Percentiles rank a stretch among this genome's conserved stretches.
Evolutionary conservation across 768 basidiomycete species (phyloP).

Genomic region (Calvatia gigantea): DNA sequence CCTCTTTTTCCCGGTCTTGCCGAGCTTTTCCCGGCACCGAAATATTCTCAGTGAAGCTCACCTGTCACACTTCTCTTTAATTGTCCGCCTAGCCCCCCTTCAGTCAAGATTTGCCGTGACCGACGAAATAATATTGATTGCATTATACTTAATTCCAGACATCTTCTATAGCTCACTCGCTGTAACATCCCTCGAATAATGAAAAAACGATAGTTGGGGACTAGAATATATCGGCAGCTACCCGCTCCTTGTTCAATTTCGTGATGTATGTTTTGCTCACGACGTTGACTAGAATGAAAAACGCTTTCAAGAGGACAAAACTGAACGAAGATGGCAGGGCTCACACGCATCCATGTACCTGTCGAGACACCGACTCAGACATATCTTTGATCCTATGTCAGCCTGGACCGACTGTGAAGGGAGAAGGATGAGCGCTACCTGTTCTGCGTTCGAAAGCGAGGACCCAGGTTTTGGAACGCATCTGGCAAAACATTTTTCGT

Average conservation of each 20-base stretch:
- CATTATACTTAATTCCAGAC: not conserved
- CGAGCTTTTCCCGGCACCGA: not conserved
- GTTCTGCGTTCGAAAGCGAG: constrained; percentile 6
- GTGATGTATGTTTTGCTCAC: constrained; percentile 67
- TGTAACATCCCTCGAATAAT: not conserved
- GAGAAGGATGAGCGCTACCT: not conserved
- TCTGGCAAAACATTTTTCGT: constrained; percentile 73
- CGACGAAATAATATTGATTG: not conserved
- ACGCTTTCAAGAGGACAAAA: not conserved
- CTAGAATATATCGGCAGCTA: constrained; percentile 19
- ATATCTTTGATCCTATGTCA: constrained; percentile 47
- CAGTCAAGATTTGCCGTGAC: too few relatives aligned
- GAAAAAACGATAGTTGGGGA: not conserved
- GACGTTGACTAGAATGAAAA: constrained; percentile 58
- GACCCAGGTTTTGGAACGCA: constrained; percentile 72
- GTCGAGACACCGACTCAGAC: constrained; percentile 72
- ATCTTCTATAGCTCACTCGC: not conserved
- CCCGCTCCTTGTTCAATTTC: constrained; percentile 54
- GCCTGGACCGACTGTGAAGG: not conserved
- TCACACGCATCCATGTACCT: constrained; percentile 84
- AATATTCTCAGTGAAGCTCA: not conserved
- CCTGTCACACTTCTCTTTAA: not conserved
- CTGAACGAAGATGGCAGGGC: constrained; percentile 24
- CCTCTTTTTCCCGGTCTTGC: not conserved
- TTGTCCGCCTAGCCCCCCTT: too few relatives aligned